Base-by-base conservation (phyloP, 805 yeast species). In the Candida sithepensis region DNA sequence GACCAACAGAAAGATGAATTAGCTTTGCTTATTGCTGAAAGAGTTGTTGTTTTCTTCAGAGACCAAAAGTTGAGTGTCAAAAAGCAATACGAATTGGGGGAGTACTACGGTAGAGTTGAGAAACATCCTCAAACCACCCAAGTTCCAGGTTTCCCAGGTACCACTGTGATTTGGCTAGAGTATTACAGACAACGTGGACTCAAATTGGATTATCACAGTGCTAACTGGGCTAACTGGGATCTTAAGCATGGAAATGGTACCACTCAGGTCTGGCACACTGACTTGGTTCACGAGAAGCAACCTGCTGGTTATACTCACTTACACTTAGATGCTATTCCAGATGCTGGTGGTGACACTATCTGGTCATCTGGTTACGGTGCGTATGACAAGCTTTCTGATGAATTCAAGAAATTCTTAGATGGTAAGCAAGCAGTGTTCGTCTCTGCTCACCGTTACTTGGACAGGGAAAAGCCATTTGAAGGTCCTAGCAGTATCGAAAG, bases 271-370 rank as follows among this genome's bases (percentile, higher is more conserved):
- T 84, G 86, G 85, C 90, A 85, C 65, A 74, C 85, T 3, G 91
- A 84, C 63, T 83, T 82, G 36, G 77, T 86, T 23, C 84, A 81
- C 61, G 90, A 84, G 62, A 70, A 73, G 48, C 85, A 81, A 60
- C 84, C 88, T 13, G 84, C 89, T 14, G 84, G 84, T 6, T 68
- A 75, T 45, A 84, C 92, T 0, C 77, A 81, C 52, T 78, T 85
- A 59, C 68, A 79, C 23, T 78, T 82, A 30, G 70, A 84, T 41
- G 85, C 82, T 18, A 37, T 53, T 24, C 80, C 81, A 7, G 36
- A 42, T 33, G 39, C 30, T 2, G 82, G 90, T 43, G 90, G 91
- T 49, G 91, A 85, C 61, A 85, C 91, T 18, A 61, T 83, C 30
- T 84, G 82, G 60, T 79, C 86, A 13, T 85, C 82, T 59, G 72